phyloP scores from a whole-genome alignment of 140 eudicot genomes.

The Oenanthe javanica region DNA sequence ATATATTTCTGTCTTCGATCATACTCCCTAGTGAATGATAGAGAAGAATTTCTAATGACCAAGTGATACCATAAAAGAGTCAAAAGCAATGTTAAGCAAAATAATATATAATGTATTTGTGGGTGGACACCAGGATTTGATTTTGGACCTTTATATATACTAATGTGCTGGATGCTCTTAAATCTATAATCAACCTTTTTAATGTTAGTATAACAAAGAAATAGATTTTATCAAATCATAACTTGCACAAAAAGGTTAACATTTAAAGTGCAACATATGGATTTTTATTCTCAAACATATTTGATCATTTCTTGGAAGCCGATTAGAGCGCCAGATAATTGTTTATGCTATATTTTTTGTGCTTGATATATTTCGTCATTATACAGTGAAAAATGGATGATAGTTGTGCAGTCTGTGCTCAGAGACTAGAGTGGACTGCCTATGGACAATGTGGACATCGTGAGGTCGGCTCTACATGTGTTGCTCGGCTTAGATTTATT shows the following conservation, averaged over 20 bases:
- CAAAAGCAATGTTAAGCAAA: neutral
- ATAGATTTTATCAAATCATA: neutral
- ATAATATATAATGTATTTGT: neutral
- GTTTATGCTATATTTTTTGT: neutral
- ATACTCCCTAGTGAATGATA: neutral
- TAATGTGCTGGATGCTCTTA: neutral
- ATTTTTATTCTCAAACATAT: neutral
- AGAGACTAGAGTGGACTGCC: constrained; percentile 30
- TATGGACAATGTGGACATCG: constrained; percentile 37
- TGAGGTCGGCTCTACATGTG: constrained; percentile 35
- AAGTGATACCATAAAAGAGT: neutral
- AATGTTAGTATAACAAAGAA: neutral
- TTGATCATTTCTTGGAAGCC: neutral
- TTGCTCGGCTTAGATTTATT: constrained; percentile 27
- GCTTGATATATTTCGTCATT: neutral
- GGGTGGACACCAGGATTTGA: neutral
- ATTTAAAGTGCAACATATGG: neutral
- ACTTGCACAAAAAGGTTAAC: too few relatives aligned
- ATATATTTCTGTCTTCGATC: neutral
- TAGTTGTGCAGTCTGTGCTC: constrained; percentile 36
- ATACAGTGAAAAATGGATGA: constrained; percentile 25
- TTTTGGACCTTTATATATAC: neutral
- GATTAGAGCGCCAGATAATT: neutral
- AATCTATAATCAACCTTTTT: neutral
- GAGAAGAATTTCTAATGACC: neutral